Percentiles rank a stretch among this genome's conserved stretches.
Conservation (phyloP, 129 eudicot genomes). For the Deinandra increscens region DNA sequence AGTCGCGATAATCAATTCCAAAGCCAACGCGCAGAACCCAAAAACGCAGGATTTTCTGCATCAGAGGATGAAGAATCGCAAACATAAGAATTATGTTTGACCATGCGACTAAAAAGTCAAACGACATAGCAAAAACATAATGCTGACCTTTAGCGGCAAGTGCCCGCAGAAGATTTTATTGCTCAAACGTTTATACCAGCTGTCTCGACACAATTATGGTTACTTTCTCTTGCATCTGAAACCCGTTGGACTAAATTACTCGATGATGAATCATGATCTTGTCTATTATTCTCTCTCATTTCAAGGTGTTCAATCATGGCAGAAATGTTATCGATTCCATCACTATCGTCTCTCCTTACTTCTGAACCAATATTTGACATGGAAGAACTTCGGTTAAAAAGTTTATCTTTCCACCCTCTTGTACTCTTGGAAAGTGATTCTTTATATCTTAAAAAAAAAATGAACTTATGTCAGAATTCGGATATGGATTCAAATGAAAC, state of each 20-base stretch:
- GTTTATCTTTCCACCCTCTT: conserved; percentile 73
- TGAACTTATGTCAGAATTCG: neutral
- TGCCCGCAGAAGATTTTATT: neutral
- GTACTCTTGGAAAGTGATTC: conserved; percentile 80
- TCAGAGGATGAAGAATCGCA: neutral
- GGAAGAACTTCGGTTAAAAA: conserved; percentile 51
- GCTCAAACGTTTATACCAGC: neutral
- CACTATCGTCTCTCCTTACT: conserved; percentile 62
- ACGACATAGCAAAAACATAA: neutral
- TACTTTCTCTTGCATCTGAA: conserved; percentile 30
- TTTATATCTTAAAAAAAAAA: conserved; percentile 51
- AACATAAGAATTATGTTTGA: neutral
- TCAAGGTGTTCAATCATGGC: conserved; percentile 76
- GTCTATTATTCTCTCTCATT: conserved; percentile 41
- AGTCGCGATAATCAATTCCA: neutral
- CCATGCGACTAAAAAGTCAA: neutral
- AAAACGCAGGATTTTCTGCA: neutral
- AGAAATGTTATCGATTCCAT: conserved; percentile 64
- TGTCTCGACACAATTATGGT: conserved; percentile 29
- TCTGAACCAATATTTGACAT: conserved; percentile 72
- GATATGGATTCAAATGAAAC: neutral
- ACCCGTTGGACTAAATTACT: conserved; percentile 23
- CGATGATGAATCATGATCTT: conserved; percentile 4
- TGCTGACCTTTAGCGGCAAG: neutral
- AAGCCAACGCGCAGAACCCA: neutral